These are phyloP conservation scores for Colletotrichum somersetense DNA, from an alignment of 2,329 filamentous ascomycete species.

Conservation along the genomic window DNA sequence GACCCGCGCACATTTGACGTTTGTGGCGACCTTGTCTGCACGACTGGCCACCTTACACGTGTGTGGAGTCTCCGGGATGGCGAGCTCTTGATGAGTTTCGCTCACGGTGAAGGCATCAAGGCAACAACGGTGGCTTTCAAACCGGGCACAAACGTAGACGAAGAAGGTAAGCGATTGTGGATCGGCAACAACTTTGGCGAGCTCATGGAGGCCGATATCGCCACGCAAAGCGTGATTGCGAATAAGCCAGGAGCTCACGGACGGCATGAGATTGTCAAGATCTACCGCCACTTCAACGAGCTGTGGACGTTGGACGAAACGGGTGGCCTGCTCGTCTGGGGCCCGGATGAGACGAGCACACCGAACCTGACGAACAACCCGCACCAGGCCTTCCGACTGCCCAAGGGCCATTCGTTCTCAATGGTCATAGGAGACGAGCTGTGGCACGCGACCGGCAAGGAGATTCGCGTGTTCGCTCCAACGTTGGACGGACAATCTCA, in stretches of 20 bases:
- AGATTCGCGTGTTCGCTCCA: slow-evolving; percentile 86
- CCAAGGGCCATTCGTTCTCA: slow-evolving; percentile 87
- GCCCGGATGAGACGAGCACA: slow-evolving; percentile 76
- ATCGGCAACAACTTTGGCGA: slow-evolving; percentile 91
- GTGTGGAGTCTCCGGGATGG: slow-evolving; percentile 90
- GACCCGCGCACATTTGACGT: slow-evolving; percentile 89
- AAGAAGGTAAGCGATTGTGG: slow-evolving; percentile 88
- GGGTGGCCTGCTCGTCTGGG: slow-evolving; percentile 89
- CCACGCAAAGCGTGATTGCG: slow-evolving; percentile 76
- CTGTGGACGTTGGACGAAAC: slow-evolving; percentile 95
- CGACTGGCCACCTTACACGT: slow-evolving; percentile 86
- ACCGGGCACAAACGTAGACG: slow-evolving; percentile 79
- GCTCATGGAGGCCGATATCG: slow-evolving; percentile 88
- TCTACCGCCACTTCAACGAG: slow-evolving; percentile 87
- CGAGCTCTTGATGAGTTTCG: slow-evolving; percentile 82
- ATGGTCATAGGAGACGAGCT: slow-evolving; percentile 86
- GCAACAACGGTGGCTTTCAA: slow-evolving; percentile 88
- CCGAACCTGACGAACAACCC: slow-evolving; percentile 82
- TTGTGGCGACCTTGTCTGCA: slow-evolving; percentile 88
- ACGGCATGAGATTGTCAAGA: slow-evolving; percentile 83
- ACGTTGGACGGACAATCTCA: slow-evolving; percentile 74
- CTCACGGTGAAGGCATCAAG: slow-evolving; percentile 87
- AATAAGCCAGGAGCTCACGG: slow-evolving; percentile 80
- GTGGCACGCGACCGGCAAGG: slow-evolving; percentile 90
- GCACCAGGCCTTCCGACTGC: slow-evolving; percentile 79